Conservation (phyloP, 140 eudicot species). For the Erigeron philadelphicus region DNA sequence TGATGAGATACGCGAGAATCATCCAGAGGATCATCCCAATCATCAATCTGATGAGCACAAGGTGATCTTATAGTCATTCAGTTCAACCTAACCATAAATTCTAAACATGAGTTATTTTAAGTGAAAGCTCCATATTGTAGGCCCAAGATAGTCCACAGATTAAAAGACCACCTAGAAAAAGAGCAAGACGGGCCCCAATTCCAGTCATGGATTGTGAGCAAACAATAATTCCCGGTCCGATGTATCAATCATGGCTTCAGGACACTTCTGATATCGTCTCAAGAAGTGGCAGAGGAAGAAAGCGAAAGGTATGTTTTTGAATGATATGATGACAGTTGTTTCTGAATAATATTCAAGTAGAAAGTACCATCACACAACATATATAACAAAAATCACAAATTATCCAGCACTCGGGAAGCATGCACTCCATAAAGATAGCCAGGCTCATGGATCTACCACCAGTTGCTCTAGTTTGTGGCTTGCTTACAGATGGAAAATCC, state of each 20-base stretch:
- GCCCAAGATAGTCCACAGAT: slow-evolving; percentile 28
- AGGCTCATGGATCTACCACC: slow-evolving; percentile 80
- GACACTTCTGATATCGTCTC: slow-evolving; percentile 49
- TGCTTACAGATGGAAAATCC: slow-evolving; percentile 36
- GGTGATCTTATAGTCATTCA: slow-evolving; percentile 40
- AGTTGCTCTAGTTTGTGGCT: slow-evolving; percentile 47
- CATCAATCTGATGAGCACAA: slow-evolving; percentile 44
- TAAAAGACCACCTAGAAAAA: slow-evolving; percentile 43
- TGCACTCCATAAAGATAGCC: slow-evolving; percentile 43
- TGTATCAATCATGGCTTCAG: slow-evolving; percentile 88
- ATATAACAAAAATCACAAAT: neutral
- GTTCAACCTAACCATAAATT: neutral
- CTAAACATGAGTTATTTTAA: slow-evolving; percentile 12
- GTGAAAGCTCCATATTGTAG: slow-evolving; percentile 21
- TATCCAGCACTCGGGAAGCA: slow-evolving; percentile 34
- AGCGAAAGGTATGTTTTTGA: slow-evolving; percentile 46
- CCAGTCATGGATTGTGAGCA: slow-evolving; percentile 62
- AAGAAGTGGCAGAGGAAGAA: slow-evolving; percentile 56
- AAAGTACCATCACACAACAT: neutral
- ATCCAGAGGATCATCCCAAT: slow-evolving; percentile 41
- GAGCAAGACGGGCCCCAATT: slow-evolving; percentile 40
- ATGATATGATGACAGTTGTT: neutral
- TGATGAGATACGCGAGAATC: slow-evolving; percentile 54
- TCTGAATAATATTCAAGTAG: neutral
- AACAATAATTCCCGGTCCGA: slow-evolving; percentile 66